Percentiles rank a stretch among this genome's conserved stretches.
These are phyloP conservation scores for Leptographium galeiforme DNA, from an alignment of 2,329 filamentous ascomycete species.

Conservation along the genomic window DNA sequence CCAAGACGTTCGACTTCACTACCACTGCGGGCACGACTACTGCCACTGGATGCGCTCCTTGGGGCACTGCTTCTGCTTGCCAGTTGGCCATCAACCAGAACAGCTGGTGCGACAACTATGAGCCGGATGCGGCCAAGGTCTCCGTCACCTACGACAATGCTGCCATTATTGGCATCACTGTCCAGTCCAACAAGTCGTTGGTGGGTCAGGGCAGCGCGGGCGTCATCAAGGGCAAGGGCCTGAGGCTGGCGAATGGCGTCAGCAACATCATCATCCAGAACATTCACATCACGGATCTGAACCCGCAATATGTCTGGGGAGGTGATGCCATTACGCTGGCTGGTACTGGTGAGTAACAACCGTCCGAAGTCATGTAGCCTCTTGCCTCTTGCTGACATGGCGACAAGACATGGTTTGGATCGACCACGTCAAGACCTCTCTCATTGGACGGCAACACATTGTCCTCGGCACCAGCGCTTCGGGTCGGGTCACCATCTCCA, in stretches of 20 bases:
- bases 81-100: neutral
- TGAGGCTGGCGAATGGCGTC: neutral
- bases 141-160: neutral
- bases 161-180: neutral
- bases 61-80: neutral
- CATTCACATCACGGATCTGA: constrained; percentile 1
- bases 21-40: neutral
- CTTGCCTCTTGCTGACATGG: neutral
- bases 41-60: neutral
- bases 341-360: neutral
- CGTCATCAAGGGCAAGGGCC: constrained; percentile 1
- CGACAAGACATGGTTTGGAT: neutral
- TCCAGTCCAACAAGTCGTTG: neutral
- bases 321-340: neutral
- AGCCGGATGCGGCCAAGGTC: neutral
- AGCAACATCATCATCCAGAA: neutral
- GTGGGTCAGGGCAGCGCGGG: neutral
- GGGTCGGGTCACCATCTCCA: neutral
- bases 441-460: constrained; percentile 1
- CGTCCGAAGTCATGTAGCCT: neutral
- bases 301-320: constrained; percentile 1
- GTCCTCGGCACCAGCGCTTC: neutral
- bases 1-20: constrained; percentile 1
- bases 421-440: neutral
- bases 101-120: neutral